Evolutionary conservation across 495 filamentous ascomycete genomes (phyloP).

Genomic region (Collariella sp.): DNA sequence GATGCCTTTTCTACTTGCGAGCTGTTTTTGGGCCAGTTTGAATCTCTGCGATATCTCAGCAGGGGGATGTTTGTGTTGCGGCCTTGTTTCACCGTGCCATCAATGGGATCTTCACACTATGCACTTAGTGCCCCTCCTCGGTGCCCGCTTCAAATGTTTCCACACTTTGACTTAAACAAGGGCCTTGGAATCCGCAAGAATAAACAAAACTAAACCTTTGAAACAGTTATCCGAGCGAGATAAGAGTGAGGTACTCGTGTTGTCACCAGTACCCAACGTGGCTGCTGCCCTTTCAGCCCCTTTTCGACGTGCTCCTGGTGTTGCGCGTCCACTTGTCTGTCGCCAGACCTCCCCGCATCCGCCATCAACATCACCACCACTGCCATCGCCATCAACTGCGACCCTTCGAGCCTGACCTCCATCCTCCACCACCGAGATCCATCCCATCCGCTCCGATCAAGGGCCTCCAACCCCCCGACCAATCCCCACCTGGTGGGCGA

Average conservation of each 20-base stretch:
- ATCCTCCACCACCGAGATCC: neutral
- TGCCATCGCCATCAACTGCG: no score
- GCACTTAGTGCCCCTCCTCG: neutral
- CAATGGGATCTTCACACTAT: neutral
- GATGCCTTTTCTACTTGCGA: no score
- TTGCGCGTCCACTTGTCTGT: slow-evolving; percentile 7
- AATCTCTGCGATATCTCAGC: no score
- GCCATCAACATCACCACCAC: no score
- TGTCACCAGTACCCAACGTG: slow-evolving; percentile 4
- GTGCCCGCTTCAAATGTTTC: neutral
- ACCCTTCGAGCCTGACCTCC: neutral
- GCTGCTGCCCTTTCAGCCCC: neutral
- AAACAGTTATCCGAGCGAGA: no score
- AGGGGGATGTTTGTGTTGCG: no score
- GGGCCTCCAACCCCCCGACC: neutral
- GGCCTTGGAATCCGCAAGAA: neutral
- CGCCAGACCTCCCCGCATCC: neutral
- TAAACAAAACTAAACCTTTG: neutral
- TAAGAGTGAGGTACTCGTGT: no score
- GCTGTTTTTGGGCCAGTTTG: no score
- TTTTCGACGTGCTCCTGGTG: slow-evolving; percentile 1
- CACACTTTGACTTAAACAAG: no score
- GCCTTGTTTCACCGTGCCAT: neutral
- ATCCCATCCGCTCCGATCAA: neutral
- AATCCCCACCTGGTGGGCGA: slow-evolving; percentile 15